Conservation (phyloP, 495 filamentous ascomycete species). For the Penicillium bovifimosum region DNA sequence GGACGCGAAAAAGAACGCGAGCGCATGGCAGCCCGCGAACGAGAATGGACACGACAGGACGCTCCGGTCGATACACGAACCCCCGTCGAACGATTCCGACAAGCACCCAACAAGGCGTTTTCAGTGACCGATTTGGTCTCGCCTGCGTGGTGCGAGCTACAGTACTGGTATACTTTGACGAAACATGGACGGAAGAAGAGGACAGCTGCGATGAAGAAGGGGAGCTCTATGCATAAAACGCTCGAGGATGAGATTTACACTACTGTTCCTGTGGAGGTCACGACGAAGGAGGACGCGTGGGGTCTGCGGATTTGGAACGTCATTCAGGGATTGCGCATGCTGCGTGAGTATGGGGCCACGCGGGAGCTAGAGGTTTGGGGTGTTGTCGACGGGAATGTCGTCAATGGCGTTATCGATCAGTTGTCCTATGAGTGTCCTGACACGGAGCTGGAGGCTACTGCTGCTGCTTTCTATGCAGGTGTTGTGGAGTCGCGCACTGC, state of each 20-base stretch:
- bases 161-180: conserved; percentile 82
- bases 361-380: conserved; percentile 95
- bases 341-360: conserved; percentile 74
- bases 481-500: conserved; percentile 29
- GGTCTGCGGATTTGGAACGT: conserved; percentile 88
- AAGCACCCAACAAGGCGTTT: conserved; percentile 69
- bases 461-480: conserved; percentile 31
- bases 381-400: conserved; percentile 68
- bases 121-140: conserved; percentile 85
- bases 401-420: conserved; percentile 89
- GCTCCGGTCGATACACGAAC: conserved; percentile 40
- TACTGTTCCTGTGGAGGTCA: conserved; percentile 64
- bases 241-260: conserved; percentile 82
- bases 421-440: conserved; percentile 75
- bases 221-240: conserved; percentile 69
- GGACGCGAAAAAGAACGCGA: conserved; percentile 40
- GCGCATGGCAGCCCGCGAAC: conserved; percentile 22
- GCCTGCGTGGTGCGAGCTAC: conserved; percentile 92
- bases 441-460: conserved; percentile 54
- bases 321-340: conserved; percentile 72
- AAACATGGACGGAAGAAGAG: conserved; percentile 65
- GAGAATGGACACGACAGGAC: conserved; percentile 22
- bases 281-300: conserved; percentile 73
- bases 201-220: conserved; percentile 79
- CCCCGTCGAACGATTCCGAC: conserved; percentile 72